Evolutionary conservation across 495 filamentous ascomycete genomes (phyloP).

Genomic region (Thozetella sp.): DNA sequence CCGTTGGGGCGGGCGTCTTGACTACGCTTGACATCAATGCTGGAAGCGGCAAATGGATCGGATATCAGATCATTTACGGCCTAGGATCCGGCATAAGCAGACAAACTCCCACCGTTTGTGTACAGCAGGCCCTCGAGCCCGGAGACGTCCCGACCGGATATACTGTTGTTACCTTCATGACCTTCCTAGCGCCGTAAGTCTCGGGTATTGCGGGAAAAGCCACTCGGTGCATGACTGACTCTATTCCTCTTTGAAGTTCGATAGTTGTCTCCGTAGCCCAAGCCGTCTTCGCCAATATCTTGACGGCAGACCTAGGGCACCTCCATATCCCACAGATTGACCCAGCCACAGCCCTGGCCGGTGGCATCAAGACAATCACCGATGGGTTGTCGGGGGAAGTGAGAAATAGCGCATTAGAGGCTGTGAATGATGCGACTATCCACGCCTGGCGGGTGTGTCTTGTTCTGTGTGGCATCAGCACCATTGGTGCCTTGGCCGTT

Average conservation of each 20-base stretch:
- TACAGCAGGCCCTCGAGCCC: constrained; percentile 44
- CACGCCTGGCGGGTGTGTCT: neutral
- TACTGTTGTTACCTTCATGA: neutral
- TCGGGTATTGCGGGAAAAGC: too few species aligned
- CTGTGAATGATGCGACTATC: neutral
- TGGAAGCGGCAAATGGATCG: constrained; percentile 50
- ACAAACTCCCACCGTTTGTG: constrained; percentile 51
- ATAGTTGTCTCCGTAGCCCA: neutral
- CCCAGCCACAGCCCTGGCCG: neutral
- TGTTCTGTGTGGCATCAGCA: neutral
- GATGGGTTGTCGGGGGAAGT: neutral
- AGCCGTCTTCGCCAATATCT: neutral
- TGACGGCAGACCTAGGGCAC: neutral
- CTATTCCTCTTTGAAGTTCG: neutral
- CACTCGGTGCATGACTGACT: too few species aligned
- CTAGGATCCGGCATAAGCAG: constrained; percentile 54
- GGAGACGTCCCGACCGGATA: neutral
- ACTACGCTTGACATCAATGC: constrained; percentile 47
- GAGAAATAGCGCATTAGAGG: neutral
- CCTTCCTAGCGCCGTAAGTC: neutral
- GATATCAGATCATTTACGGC: constrained; percentile 61
- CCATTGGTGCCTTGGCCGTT: neutral
- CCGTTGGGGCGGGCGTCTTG: constrained; percentile 18
- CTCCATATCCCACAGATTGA: neutral
- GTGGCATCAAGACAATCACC: neutral